Base-by-base conservation (phyloP, 169 alveolate genomes). In the Plasmodium blacklocki region DNA sequence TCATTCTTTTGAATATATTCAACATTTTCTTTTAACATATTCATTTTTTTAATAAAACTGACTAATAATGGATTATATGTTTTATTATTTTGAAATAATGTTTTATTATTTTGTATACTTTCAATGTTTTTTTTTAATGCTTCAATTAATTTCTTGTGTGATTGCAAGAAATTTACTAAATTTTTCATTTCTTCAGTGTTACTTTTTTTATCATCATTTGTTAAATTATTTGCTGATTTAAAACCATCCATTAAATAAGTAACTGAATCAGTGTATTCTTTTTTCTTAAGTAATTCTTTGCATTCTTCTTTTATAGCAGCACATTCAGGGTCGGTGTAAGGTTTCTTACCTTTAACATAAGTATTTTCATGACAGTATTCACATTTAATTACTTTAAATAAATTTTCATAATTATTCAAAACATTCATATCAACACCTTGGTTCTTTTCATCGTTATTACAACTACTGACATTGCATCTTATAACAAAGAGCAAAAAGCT, bases 351-450 rank as follows among this genome's bases (percentile, higher is more conserved):
- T 12, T 8, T 15, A 12, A 56, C 18, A 2, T 78, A 50, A 2
- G 14, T 14, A 23, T 64, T 23, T 18, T 43, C 47, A n/a, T 21
- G 12, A 43, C 89, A 78, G 11, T 78, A 78, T 45, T 78, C 75
- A n/a, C 89, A 78, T 78, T 29, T 78, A 26, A 67, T 26, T 2
- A 78, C 18, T 64, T 78, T 78, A 47, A 78, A 50, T 19, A 78
- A 29, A 4, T 64, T 49, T 3, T 78, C 78, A 58, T 78, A 78
- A 78, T 78, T 78, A 56, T 52, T 78, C 45, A 78, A n/a, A 68
- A 78, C 29, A 2, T 52, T 32, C 3, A 39, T 19, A 39, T 66
- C 76, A 26, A 64, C 49, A 2, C 29, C 3, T 39, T 49, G 29
- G 3, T 26, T 18, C 15, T 64, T 50, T 12, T 12, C 26, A 0